Conservation (phyloP, 1,284 basidiomycete genomes). For the Puccinia polysora region DNA sequence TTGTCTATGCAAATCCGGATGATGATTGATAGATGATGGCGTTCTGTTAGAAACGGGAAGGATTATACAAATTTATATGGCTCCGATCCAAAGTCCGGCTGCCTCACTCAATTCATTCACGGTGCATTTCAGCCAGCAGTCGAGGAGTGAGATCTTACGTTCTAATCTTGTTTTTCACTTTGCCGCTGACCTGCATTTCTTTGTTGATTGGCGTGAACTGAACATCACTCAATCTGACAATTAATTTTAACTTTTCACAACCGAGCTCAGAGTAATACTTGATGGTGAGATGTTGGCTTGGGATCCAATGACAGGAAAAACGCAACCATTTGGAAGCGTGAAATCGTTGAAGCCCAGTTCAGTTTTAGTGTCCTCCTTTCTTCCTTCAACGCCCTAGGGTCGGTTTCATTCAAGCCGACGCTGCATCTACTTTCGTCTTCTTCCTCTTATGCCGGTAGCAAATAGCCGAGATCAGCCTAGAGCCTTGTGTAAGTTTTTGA, state of each 20-base stretch:
- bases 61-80: slow-evolving; percentile 91
- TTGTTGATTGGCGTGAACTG: slow-evolving; percentile 17
- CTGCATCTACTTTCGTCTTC: not conserved
- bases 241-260: slow-evolving; percentile 7
- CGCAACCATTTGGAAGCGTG: slow-evolving; percentile 81
- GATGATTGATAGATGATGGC: too few species aligned
- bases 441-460: slow-evolving; percentile 32
- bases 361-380: slow-evolving; percentile 45
- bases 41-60: slow-evolving; percentile 72
- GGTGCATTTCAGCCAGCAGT: slow-evolving; percentile 68
- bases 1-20: slow-evolving; percentile 15
- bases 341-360: slow-evolving; percentile 80
- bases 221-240: not conserved
- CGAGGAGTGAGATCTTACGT: slow-evolving; percentile 63
- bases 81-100: slow-evolving; percentile 63
- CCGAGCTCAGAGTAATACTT: slow-evolving; percentile 66
- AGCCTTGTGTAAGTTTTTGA: slow-evolving; percentile 25
- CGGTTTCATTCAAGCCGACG: too few species aligned
- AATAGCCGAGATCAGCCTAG: not conserved
- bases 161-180: not conserved
- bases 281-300: slow-evolving; percentile 97
- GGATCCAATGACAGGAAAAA: slow-evolving; percentile 79
- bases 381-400: too few species aligned
- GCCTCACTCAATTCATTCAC: slow-evolving; percentile 76
- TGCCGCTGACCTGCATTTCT: not conserved